phyloP scores from a whole-genome alignment of 2,329 filamentous ascomycete species.

The Colletotrichum viniferum region DNA sequence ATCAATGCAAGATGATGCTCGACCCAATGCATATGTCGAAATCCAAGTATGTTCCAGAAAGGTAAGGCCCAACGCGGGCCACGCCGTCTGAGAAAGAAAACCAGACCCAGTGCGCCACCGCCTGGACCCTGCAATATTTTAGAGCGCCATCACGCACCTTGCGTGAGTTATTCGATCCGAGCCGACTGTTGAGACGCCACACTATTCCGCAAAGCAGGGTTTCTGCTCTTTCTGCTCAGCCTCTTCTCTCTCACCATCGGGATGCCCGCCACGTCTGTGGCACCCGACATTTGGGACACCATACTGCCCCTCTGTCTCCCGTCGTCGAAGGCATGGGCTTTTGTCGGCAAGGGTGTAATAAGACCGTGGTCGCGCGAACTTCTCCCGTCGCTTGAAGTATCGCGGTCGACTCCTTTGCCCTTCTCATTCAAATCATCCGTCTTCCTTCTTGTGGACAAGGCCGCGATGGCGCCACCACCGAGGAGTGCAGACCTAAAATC shows the following conservation, averaged over 20 bases:
- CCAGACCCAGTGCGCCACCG: background rate
- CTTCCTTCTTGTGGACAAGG: background rate
- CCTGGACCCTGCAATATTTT: background rate
- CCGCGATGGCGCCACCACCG: slow-evolving; percentile 1
- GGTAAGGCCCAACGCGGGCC: background rate
- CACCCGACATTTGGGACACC: slow-evolving; percentile 4
- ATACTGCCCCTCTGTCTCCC: background rate
- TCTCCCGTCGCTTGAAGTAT: slow-evolving; percentile 3
- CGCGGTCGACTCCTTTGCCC: slow-evolving; percentile 12
- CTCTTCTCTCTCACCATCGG: slow-evolving; percentile 17
- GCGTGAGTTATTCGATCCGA: slow-evolving; percentile 4
- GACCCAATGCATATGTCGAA: slow-evolving; percentile 4
- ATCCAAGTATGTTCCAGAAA: slow-evolving; percentile 19
- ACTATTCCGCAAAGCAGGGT: slow-evolving; percentile 6
- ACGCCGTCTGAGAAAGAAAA: background rate
- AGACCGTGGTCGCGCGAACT: background rate
- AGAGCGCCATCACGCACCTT: background rate
- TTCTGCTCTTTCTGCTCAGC: background rate
- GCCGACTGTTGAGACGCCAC: slow-evolving; percentile 10
- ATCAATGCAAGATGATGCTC: slow-evolving; percentile 10
- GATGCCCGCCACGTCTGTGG: background rate
- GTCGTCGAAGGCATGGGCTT: background rate
- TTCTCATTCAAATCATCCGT: slow-evolving; percentile 16
- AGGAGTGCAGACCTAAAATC: slow-evolving; percentile 24
- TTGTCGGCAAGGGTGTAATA: background rate